Percentiles rank a stretch among this genome's conserved stretches.
phyloP scores from a whole-genome alignment of 129 eudicot genomes.

The Escallonia rubra region DNA sequence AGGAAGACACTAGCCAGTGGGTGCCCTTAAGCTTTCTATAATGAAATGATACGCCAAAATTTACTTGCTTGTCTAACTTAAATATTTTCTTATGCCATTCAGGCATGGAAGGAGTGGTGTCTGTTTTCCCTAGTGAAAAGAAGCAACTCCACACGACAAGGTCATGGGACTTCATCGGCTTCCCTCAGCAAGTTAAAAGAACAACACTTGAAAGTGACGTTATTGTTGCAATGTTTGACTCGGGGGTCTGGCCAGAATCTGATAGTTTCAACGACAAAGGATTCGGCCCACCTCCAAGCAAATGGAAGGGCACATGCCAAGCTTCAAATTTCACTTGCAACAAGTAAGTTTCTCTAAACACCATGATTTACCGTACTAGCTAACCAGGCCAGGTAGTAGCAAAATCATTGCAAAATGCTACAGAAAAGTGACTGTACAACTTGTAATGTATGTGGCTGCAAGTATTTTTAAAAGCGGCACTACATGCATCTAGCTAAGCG shows the following conservation, averaged over 20 bases:
- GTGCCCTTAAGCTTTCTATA: background rate
- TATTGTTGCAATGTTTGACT: constrained; percentile 23
- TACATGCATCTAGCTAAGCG: too few relatives aligned
- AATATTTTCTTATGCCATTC: background rate
- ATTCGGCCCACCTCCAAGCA: constrained; percentile 25
- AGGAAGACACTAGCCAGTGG: constrained; percentile 29
- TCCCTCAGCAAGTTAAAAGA: constrained; percentile 13
- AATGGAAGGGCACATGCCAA: constrained; percentile 31
- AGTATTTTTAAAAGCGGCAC: too few relatives aligned
- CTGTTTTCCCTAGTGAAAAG: constrained; percentile 21
- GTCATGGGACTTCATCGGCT: constrained; percentile 32
- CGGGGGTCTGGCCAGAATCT: constrained; percentile 26
- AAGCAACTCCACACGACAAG: constrained; percentile 24
- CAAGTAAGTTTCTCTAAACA: constrained; percentile 8
- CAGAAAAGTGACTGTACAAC: too few relatives aligned
- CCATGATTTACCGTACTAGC: background rate
- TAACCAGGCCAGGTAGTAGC: too few relatives aligned
- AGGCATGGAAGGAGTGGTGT: constrained; percentile 26
- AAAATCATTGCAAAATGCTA: too few relatives aligned
- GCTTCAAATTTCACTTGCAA: constrained; percentile 22
- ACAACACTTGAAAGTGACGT: constrained; percentile 18
- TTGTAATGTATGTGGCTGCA: too few relatives aligned
- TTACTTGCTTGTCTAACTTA: background rate
- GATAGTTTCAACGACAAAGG: constrained; percentile 20
- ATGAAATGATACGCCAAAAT: background rate